phyloP scores from a whole-genome alignment of 352 stramenopile species.

The Blastocystis hominis region DNA sequence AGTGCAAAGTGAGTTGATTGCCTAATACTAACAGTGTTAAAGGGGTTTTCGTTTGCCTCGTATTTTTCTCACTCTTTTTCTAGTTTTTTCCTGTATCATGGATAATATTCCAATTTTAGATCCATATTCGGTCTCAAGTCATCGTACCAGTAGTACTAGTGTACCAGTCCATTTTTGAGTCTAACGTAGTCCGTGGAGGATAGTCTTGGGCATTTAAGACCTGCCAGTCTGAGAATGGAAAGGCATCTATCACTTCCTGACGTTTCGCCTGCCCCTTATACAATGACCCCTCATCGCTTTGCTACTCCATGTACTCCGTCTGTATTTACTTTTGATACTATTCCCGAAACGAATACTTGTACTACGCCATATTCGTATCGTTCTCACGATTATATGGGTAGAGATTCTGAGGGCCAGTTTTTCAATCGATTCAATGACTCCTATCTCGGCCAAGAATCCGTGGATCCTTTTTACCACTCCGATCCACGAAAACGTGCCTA shows the following conservation, averaged over 20 bases:
- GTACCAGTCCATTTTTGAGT: neutral
- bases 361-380: neutral
- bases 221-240: neutral
- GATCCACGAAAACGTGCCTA: conserved; percentile 7
- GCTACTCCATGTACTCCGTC: neutral
- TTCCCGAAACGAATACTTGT: neutral
- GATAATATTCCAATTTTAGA: neutral
- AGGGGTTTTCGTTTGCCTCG: too few relatives aligned
- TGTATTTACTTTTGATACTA: neutral
- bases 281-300: neutral
- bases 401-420: neutral
- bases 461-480: conserved; percentile 6
- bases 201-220: neutral
- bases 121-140: neutral
- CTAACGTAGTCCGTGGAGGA: neutral
- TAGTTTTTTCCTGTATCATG: neutral
- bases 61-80: neutral
- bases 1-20: too few relatives aligned
- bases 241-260: neutral
- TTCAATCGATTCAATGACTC: neutral
- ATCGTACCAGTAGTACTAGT: neutral
- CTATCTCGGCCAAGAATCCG: neutral
- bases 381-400: neutral
- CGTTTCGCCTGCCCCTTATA: neutral
- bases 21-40: too few relatives aligned